Evolutionary conservation across 495 filamentous ascomycete species (phyloP), one percentile per base, ranked within the genome.

Genomic region (Lentithecium fluviatile): DNA sequence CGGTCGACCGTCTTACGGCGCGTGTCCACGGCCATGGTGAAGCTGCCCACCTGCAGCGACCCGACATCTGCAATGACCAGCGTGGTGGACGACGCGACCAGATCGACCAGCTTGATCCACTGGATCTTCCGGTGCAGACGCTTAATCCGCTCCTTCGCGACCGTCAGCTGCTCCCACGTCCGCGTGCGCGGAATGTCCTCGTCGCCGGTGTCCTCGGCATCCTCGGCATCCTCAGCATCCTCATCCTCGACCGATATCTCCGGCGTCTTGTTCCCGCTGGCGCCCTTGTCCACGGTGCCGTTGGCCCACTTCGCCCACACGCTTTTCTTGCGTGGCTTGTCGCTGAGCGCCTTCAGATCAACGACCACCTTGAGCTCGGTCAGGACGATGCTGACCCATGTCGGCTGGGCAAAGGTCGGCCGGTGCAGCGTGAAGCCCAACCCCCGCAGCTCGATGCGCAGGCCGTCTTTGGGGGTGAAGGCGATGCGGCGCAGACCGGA

Each of bases 321-420:
- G 5, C 8, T 52, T 53, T 58, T 60, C 56, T 66, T 64, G 8
- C 53, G 52, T 12, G 60, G 49, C 45, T 71, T 69, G 17, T 62
- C 58, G 2, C 56, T 70, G 45, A 93, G 71, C 32, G 80, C 77
- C 48, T 82, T 80, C 48, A 90, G 74, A 72, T 97, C 90, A 23
- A 97, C 70, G 0, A 88, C 91, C n/a, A 97, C 78, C 45, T 82
- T 87, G 36, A 96, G 74, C 60, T 96, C 92, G 56, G 84, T 86
- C 49, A 97, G 75, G 21, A 91, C 88, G 36, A 99, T 79, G 67
- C 90, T 96, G 60, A 97, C 75, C 94, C 94, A 99, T 74, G 95
- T 97, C 48, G 94, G 92, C 71, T 97, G 91, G 19, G 91, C 88
- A 72, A 97, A 97, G 15, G 94, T 96, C 7, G 94, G 93, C 8